Base-by-base conservation (phyloP, 331 rosid species). In the Malus hybrid region DNA sequence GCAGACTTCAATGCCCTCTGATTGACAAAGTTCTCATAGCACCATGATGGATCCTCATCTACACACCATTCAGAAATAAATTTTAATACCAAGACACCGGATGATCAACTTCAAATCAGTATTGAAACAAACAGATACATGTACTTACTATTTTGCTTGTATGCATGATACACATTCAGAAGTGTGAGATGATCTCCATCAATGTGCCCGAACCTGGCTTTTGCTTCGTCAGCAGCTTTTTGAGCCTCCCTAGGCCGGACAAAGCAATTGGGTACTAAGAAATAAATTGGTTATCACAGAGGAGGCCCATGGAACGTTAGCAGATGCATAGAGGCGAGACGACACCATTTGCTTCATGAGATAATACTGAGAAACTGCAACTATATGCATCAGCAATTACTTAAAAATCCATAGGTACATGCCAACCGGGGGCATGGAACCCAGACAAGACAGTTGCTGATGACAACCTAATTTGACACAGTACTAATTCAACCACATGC, bases 201-300 rank as follows among this genome's bases (percentile, higher is more conserved):
- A 34, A 90, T 86, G 90, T 95, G 99, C 72, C 98, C 98, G 72
- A 95, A 95, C 90, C 90, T 88, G 81, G 99, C 96, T 82, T 95
- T 95, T 0, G 99, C 98, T 86, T 95, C 98, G 67, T 95, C 97
- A 3, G 99, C 98, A 79, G 98, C 96, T 90, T 95, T 95, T 72
- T 92, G 96, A 82, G 98, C 98, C 94, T 95, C 98, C 93, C 99
- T 95, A 90, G 99, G 99, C 98, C 98, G 98, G 90, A 95, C 93
- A 95, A 95, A 95, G 93, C 99, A 95, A 89, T 95, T 95, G 93
- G 98, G 97, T 90, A 92, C 98, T 92, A 92, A 90, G 93, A 95
- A 90, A 95, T 94, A 95, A 95, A 95, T 88, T 92, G 90, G 86
- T 95, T 92, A 95, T 90, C 97, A 92, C 92, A 95, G 97, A 90